Evolutionary conservation across 805 yeast genomes (phyloP), one percentile per base, ranked within the genome.

Genomic region (Yarrowia sp.): DNA sequence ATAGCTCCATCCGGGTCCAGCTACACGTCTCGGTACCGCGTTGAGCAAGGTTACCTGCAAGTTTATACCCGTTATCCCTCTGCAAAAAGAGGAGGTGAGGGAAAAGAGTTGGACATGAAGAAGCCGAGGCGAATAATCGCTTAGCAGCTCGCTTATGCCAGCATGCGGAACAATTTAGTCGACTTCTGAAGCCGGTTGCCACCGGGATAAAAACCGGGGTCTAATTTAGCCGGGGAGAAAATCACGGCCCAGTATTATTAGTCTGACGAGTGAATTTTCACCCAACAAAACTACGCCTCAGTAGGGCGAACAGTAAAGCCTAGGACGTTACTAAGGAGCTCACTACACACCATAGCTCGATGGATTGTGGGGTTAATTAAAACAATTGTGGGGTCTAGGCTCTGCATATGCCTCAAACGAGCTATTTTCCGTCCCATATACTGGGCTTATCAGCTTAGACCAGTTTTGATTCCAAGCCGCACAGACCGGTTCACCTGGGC

Each of bases 271-370:
- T 5, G 22, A 32, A 35, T 35, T 35, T n/a, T 11, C 32, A 32
- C 53, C 53, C 53, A 48, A 48, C 53, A 48, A 28, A 48, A 48
- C 9, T n/a, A 39, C n/a, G n/a, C n/a, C n/a, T n/a, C n/a, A n/a
- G n/a, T 11, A 35, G 38, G 38, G 8, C 13, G 38, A 22, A 22
- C 28, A 22, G 28, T 22, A 22, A n/a, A 22, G 28, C 28, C 28
- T 22, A 22, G 28, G 28, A 22, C 28, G 28, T 22, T 22, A n/a
- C 28, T 22, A 22, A 22, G 4, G 28, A 22, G 4, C 28, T 3
- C 17, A 11, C 44, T 22, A 15, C 9, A 8, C 10, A 22, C 47
- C 17, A 9, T n/a, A 17, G 9, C 9, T 9, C 44, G 7, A 31
- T 42, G 8, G 47, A 18, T 9, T 45, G 51, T 45, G 51, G 51